Evolutionary conservation across 2,329 filamentous ascomycete genomes (phyloP).

Genomic region (Magnaporthiopsis poae): DNA sequence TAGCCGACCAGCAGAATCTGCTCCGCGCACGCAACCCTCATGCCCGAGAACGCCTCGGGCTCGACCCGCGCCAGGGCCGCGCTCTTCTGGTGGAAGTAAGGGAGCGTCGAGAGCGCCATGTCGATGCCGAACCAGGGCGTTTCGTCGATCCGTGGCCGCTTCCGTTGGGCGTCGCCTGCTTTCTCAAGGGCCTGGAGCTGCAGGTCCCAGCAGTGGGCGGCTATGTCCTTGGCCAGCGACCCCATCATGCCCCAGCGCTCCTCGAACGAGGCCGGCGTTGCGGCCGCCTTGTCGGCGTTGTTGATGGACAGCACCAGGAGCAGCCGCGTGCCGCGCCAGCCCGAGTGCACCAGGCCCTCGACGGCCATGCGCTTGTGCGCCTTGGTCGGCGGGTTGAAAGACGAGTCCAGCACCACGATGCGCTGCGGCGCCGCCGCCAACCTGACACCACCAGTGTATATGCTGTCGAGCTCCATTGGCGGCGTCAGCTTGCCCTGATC

Average conservation of each 20-base stretch:
- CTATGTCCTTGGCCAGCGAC: constrained; percentile 50
- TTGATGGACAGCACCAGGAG: constrained; percentile 52
- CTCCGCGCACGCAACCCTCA: constrained; percentile 19
- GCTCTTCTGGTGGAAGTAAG: constrained; percentile 68
- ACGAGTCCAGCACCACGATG: constrained; percentile 55
- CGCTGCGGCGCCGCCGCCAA: constrained; percentile 3
- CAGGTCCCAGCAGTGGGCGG: constrained; percentile 15
- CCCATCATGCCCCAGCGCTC: constrained; percentile 64
- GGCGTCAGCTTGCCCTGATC: neutral
- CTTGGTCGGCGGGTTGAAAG: constrained; percentile 57
- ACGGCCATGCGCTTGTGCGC: constrained; percentile 50
- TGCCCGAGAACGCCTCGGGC: constrained; percentile 15
- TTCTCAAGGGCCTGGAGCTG: neutral
- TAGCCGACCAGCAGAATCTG: constrained; percentile 66
- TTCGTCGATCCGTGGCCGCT: neutral
- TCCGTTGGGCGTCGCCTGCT: no score
- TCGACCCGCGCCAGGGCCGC: constrained; percentile 40
- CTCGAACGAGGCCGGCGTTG: constrained; percentile 58
- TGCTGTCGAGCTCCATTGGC: neutral
- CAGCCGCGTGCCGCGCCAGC: constrained; percentile 27
- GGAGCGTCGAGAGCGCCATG: constrained; percentile 59
- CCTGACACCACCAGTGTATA: neutral
- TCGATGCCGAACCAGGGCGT: constrained; percentile 36
- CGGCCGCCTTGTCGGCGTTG: constrained; percentile 53
- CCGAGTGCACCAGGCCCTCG: constrained; percentile 29